Conservation (phyloP, 2,329 filamentous ascomycete genomes). For the Akanthomyces lecanii region DNA sequence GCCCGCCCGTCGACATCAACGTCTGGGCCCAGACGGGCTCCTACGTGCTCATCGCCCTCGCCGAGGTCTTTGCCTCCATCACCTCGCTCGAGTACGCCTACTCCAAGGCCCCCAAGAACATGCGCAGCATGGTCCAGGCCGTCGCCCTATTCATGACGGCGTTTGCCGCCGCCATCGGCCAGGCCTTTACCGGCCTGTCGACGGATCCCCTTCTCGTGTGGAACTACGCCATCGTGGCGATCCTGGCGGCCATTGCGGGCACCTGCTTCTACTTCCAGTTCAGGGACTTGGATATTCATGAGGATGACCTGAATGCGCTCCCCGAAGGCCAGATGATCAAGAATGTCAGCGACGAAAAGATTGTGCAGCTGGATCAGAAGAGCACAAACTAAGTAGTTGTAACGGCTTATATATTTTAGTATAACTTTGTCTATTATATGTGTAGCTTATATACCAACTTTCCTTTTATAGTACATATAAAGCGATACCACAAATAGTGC, state of each 20-base stretch:
- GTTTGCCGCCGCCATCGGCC: constrained; percentile 63
- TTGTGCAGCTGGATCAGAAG: constrained; percentile 7
- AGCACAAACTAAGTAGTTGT: background rate
- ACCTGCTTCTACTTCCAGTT: constrained; percentile 67
- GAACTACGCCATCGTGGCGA: constrained; percentile 67
- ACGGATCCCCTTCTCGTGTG: constrained; percentile 64
- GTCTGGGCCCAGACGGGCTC: constrained; percentile 57
- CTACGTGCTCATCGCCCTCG: constrained; percentile 46
- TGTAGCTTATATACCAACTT: too few relatives aligned
- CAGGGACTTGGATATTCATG: constrained; percentile 55
- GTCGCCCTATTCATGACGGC: constrained; percentile 66
- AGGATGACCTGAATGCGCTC: constrained; percentile 63
- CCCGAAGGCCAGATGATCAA: constrained; percentile 25
- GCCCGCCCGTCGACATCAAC: constrained; percentile 51
- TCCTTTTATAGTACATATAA: too few relatives aligned
- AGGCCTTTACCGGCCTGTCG: constrained; percentile 45
- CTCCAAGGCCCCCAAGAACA: constrained; percentile 71
- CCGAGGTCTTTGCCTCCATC: constrained; percentile 48
- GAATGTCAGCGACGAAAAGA: constrained; percentile 7
- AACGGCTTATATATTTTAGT: too few relatives aligned
- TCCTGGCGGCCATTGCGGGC: constrained; percentile 60
- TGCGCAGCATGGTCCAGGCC: constrained; percentile 67
- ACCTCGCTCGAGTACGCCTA: constrained; percentile 69
- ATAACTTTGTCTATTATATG: too few relatives aligned
- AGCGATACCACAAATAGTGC: background rate